Base-by-base conservation (phyloP, 208 protist species). In the Leishmania gerbilli region DNA sequence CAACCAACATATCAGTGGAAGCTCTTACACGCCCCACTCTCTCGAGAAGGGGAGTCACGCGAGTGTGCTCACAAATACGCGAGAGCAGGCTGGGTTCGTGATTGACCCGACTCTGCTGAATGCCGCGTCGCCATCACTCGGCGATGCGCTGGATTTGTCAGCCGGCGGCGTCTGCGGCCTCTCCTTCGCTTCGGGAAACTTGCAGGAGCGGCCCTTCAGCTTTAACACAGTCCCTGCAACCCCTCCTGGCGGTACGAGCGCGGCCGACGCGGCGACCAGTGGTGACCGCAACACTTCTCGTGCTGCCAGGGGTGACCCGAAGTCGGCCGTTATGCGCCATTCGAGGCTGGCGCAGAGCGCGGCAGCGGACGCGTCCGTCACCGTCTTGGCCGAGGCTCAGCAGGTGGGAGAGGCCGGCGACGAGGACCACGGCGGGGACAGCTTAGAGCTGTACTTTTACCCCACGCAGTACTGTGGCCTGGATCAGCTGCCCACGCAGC, bases 391-490 rank as follows among this genome's bases (percentile, higher is more conserved):
- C 37, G 81, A 69, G 40, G 1, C 31, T 74, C 45, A 47, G 37
- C 31, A 8, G 21, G 42, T 5, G 0, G 69, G 45, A 45, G 45
- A 74, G 27, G 13, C 24, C 27, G 27, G 69, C 69, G 45, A 53
- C 45, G 60, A 45, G 8, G 76, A 76, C n/a, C 82, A 62, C 62
- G 55, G 45, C 13, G 81, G 76, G 27, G 85, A 79, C 37, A 47
- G 53, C 13, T 53, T 45, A 17, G 79, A 65, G 60, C 55, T 97
- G 64, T 95, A 87, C 71, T 86, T 95, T 53, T 84, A 89, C 65
- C 93, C 93, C 1, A 92, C 90, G 37, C 89, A 93, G 81, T 96
- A 91, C 80, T 89, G 92, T 83, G 90, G 95, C 62, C 81, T 94
- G 45, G 87, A 93, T 76, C 53, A 82, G 64, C 68, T 90, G 56